Evolutionary conservation across 1,139 yeast species (phyloP), one percentile per base, ranked within the genome.

Genomic region (Suhomyces taliae): DNA sequence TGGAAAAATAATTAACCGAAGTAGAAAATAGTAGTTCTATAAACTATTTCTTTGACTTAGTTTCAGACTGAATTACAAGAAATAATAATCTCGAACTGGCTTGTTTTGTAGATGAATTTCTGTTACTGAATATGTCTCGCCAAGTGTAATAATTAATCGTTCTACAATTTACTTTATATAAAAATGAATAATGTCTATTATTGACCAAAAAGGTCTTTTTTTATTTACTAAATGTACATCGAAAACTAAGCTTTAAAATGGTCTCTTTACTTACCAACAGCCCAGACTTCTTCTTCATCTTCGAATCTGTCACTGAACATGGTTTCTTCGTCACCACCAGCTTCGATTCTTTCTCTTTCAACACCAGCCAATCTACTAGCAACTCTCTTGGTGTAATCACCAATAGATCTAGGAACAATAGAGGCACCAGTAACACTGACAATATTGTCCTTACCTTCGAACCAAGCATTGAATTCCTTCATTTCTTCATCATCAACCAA

Each of bases 271-370:
- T 33, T 84, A 44, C 95, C 95, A 54, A 89, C 85, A 7, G 93
- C 84, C 96, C 96, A 89, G 34, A 90, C 83, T 65, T 90, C 97
- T 47, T 68, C 69, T 60, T 87, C 95, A 64, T 90, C 97, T 68
- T 90, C 97, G 59, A 81, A 81, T 58, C 88, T 78, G 64, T 90
- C 97, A 55, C 93, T 84, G 64, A 78, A 88, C 78, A 90, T 82
- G 0, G 91, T 79, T 58, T 88, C 96, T 14, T 78, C 89, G 62
- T 90, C 97, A 51, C 97, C 97, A 44, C 97, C 97, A 26, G 90
- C 96, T 27, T 79, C 85, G 32, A 89, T 77, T 70, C 96, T 81
- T 58, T 89, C 97, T 60, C 91, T 79, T 65, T 90, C 97, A 44
- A 88, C 90, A 33, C 73, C 74, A 0, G 97, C 97, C 56, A 91